Evolutionary conservation across 139 green algal species (phyloP), one percentile per base, ranked within the genome.

Genomic region (Chlorella sp.): DNA sequence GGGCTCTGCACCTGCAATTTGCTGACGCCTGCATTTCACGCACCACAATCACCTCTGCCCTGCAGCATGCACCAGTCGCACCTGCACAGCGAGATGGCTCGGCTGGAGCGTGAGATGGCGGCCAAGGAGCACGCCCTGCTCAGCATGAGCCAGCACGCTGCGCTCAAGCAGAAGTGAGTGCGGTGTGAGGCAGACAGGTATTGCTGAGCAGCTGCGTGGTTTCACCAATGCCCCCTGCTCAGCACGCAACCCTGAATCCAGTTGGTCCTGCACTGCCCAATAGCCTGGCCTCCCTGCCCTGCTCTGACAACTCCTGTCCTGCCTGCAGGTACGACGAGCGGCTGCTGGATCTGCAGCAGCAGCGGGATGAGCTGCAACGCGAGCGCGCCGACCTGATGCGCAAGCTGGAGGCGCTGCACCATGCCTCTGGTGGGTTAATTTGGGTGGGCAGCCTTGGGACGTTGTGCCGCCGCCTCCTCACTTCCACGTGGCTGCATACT

Each of bases 321-420:
- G 44, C 44, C 44, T 32, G 62, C 62, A 60, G 67, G 39, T 73
- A 80, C 36, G 55, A 80, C 6, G 55, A 81, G 78, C 44, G 36
- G 64, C 87, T 93, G 60, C 23, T 70, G 30, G 83, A 80, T 41
- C 70, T 85, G 18, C 20, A 87, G 9, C 57, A 25, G 32, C 68
- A 90, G 60, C 67, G 91, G n/a, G 30, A 39, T 9, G 74, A 89
- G 36, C 89, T 95, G 34, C 72, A 91, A 60, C 64, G 44, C 7
- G 88, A 93, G 82, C 82, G 88, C 16, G 30, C 30, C 1, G 34
- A 79, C 9, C 84, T 93, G 36, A 64, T 91, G 72, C 67, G 92
- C 88, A 93, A 96, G 72, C 89, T 97, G 72, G 57, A 89, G 20
- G 71, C 84, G 34, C 63, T 94, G 57, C 69, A 89, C 62, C 69